These are phyloP conservation scores for Yarrowia sp. DNA, from an alignment of 805 yeast species.

Conservation along the genomic window DNA sequence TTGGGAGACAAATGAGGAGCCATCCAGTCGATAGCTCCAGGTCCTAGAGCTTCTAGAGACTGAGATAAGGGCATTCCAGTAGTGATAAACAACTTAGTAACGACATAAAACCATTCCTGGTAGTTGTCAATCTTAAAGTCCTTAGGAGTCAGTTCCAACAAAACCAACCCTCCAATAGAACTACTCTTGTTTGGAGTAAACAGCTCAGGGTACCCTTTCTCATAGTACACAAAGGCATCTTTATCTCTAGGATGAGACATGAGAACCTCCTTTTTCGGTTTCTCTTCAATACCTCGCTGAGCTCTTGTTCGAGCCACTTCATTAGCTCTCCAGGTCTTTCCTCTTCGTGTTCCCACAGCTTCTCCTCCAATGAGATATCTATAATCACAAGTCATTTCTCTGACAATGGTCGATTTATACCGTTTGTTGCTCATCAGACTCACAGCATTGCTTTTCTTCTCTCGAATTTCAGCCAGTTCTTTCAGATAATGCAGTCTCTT, in stretches of 20 bases:
- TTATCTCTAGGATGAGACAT: background rate
- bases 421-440: background rate
- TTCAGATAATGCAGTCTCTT: background rate
- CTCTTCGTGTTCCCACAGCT: background rate
- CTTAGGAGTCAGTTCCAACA: slow-evolving; percentile 14
- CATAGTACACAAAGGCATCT: background rate
- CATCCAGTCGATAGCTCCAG: slow-evolving; percentile 21
- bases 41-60: background rate
- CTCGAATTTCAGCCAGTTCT: background rate
- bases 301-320: too few relatives aligned
- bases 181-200: background rate
- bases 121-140: background rate
- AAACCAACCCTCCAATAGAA: background rate
- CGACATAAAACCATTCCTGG: background rate
- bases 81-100: background rate
- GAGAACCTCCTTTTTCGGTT: background rate
- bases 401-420: background rate
- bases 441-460: background rate
- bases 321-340: background rate
- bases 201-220: background rate
- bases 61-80: background rate
- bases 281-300: too few relatives aligned
- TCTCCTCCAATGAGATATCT: slow-evolving; percentile 19
- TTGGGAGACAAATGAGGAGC: background rate
- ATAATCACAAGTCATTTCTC: slow-evolving; percentile 15